Evolutionary conservation across 2,329 filamentous ascomycete species (phyloP), one percentile per base, ranked within the genome.

Genomic region (Aspergillus puulaauensis): DNA sequence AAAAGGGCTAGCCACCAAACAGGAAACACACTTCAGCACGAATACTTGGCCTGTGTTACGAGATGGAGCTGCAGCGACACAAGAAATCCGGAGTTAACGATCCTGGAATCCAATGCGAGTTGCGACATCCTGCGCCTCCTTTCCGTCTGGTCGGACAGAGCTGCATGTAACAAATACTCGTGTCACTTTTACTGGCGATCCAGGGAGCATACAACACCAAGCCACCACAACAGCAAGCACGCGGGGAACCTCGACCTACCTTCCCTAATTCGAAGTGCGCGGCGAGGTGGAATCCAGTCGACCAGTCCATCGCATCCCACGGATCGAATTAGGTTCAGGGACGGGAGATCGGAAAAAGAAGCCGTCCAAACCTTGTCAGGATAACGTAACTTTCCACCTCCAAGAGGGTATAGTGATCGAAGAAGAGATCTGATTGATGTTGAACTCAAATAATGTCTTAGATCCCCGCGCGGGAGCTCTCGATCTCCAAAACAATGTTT

Each of bases 131-230:
- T 49, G 41, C 23, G 40, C 24, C 49, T 46, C 53, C 44, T 50
- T 51, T 37, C 46, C 40, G 39, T 43, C n/a, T 33, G 9, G 58
- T 60, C 33, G 46, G 41, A 57, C 58, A 54, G 51, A 37, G 44
- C 27, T 19, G 46, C 48, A 45, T 37, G 24, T 21, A 35, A 39
- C 17, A 17, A 27, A 53, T 46, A 31, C 33, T 46, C 27, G 31
- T 9, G 33, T 41, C 40, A 12, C 24, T 21, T 11, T 39, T 19
- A 21, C 17, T 46, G 35, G 43, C 44, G 52, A 54, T 21, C 21
- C 33, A 47, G 21, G 52, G 43, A 35, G 41, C 45, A 39, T 19
- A 31, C 27, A 35, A 37, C 31, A 37, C 27, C 48, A 51, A 11
- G 27, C 8, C 27, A 31, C 9, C 19, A 6, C 43, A 39, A 41